These are phyloP conservation scores for Zostera marina DNA, from an alignment of 116 monocot species.

Conservation along the genomic window DNA sequence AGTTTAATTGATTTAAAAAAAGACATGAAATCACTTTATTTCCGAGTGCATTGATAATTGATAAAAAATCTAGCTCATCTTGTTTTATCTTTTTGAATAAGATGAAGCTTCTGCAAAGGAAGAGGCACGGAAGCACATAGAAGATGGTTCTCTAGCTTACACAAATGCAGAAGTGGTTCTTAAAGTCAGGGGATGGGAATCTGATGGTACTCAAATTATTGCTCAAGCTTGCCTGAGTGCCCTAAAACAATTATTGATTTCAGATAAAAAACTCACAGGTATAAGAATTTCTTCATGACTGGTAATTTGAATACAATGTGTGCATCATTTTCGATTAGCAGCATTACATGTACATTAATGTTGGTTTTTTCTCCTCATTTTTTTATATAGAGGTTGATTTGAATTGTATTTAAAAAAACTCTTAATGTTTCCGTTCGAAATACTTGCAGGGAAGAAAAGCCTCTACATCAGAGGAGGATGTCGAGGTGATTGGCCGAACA, in stretches of 20 bases:
- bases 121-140: conserved; percentile 40
- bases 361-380: background rate
- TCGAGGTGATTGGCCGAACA: conserved; percentile 91
- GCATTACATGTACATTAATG: no score
- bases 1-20: no score
- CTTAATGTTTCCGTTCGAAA: background rate
- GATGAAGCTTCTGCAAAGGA: conserved; percentile 86
- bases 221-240: conserved; percentile 68
- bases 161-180: conserved; percentile 73
- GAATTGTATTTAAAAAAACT: background rate
- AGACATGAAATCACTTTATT: no score
- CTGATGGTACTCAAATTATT: conserved; percentile 26
- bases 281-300: background rate
- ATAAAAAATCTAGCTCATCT: background rate
- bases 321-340: no score
- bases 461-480: conserved; percentile 88
- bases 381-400: background rate
- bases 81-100: conserved; percentile 5
- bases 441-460: conserved; percentile 61
- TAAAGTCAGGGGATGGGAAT: conserved; percentile 64
- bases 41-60: background rate
- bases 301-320: no score
- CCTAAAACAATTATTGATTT: conserved; percentile 48
- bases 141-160: conserved; percentile 45
- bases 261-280: conserved; percentile 76